Base-by-base conservation (phyloP, 768 basidiomycete species). In the Dioszegia hungarica region DNA sequence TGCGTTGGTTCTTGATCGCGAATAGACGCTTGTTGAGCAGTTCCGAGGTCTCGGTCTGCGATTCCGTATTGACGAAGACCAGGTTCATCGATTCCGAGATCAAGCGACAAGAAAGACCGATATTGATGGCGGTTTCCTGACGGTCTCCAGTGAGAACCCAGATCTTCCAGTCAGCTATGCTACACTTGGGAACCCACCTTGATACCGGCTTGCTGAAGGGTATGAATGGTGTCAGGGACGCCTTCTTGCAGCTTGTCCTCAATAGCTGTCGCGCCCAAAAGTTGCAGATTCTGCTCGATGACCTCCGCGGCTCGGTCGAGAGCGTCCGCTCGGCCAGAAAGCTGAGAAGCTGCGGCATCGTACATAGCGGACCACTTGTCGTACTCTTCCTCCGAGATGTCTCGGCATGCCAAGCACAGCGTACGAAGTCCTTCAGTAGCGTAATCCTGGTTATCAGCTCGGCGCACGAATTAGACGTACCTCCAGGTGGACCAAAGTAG, bases 101-200 rank as follows among this genome's bases (percentile, higher is more conserved):
- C 67, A 99, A 77, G 61, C 91, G 83, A 79, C 95, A 98, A 1
- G 92, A 94, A 82, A 98, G 86, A 50, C 95, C 95, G 62, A 99
- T 98, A 69, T 99, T 99, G 77, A 99, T 97, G 15, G 95, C 95
- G 1, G 95, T 99, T 77, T 99, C 95, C 78, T 99, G 95, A 63
- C 95, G 81, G 75, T 99, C 95, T 0, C 95, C 95, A 1, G 95
- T 99, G 48, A 99, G 79, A 8, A 99, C 93, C 95, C 95, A 99
- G 17, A 99, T 86, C 86, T 88, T 29, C 24, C n/a, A 3, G 8
- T 54, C 47, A 54, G 48, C 50, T 31, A 20, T 19, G 3, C 9
- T 19, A 10, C 34, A 15, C 19, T n/a, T n/a, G n/a, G n/a, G n/a
- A n/a, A 43, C 64, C 47, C 22, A 84, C 88, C 82, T 98, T 99